phyloP scores from a whole-genome alignment of 2,329 filamentous ascomycete species.

The Claviceps paspali region DNA sequence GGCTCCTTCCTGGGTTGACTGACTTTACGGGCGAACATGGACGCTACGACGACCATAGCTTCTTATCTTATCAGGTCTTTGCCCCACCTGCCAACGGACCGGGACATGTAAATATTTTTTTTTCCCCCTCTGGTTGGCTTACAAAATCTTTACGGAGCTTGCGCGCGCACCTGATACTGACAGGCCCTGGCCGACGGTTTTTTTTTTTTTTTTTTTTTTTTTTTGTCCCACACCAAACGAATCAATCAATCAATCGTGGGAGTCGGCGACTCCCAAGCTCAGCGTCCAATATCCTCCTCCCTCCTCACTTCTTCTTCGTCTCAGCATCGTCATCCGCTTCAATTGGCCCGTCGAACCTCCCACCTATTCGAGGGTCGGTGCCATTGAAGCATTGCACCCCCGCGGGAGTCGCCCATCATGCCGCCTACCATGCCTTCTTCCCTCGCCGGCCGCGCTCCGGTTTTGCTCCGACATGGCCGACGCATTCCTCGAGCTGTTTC shows the following conservation, averaged over 20 bases:
- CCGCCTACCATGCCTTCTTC: slow-evolving; percentile 23
- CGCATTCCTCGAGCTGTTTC: slow-evolving; percentile 30
- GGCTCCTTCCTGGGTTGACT: too few species aligned
- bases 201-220: slow-evolving; percentile 12
- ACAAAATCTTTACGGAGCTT: too few species aligned
- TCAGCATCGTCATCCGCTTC: slow-evolving; percentile 9
- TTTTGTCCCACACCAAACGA: slow-evolving; percentile 6
- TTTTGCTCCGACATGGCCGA: slow-evolving; percentile 39
- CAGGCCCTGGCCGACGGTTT: background rate
- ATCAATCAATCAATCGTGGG: slow-evolving; percentile 7
- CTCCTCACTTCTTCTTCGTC: background rate
- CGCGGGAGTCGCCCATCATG: slow-evolving; percentile 19
- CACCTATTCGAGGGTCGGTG: slow-evolving; percentile 22
- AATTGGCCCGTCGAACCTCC: slow-evolving; percentile 17
- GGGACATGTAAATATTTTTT: slow-evolving; percentile 10
- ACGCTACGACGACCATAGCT: too few species aligned
- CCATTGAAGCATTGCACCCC: slow-evolving; percentile 20
- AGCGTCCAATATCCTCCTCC: too few species aligned
- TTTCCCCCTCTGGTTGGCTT: slow-evolving; percentile 10
- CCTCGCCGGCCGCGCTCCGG: slow-evolving; percentile 42
- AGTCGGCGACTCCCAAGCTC: slow-evolving; percentile 13
- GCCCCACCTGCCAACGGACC: too few species aligned
- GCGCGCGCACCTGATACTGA: too few species aligned
- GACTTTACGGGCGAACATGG: too few species aligned
- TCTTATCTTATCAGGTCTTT: slow-evolving; percentile 8